Conservation (phyloP, 2,329 filamentous ascomycete genomes). For the Exophiala dermatitidis region DNA sequence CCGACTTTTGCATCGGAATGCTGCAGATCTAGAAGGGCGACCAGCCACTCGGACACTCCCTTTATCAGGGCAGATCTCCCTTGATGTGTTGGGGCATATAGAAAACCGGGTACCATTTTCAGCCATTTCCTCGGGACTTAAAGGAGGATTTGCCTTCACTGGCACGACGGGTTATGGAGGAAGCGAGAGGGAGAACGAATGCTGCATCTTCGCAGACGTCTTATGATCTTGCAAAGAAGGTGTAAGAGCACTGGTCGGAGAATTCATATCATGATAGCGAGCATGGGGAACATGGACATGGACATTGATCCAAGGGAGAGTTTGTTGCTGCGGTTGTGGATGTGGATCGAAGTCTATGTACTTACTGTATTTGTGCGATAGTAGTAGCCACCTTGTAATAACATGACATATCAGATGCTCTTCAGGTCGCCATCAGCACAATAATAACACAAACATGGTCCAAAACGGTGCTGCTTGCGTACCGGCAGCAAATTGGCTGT, state of each 20-base stretch:
- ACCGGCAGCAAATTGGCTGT: background rate
- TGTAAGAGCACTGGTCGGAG: too few species aligned
- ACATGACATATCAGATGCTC: background rate
- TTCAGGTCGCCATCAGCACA: background rate
- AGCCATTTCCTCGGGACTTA: too few species aligned
- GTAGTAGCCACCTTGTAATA: background rate
- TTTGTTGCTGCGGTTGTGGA: background rate
- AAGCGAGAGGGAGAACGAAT: too few species aligned
- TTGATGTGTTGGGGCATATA: background rate
- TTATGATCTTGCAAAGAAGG: background rate
- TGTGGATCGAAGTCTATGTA: background rate
- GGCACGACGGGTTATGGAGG: too few species aligned
- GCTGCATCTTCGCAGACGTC: too few species aligned
- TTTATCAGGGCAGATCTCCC: too few species aligned
- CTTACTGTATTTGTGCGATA: background rate
- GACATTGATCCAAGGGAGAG: background rate
- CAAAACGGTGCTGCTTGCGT: too few species aligned
- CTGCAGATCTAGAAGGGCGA: too few species aligned
- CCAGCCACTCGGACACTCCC: too few species aligned
- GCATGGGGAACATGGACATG: background rate
- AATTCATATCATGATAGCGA: background rate
- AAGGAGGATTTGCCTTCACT: too few species aligned
- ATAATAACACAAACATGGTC: background rate
- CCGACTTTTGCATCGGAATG: background rate
- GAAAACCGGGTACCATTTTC: too few species aligned